Evolutionary conservation across 2,329 filamentous ascomycete species (phyloP).

Genomic region (Alternaria sp.): DNA sequence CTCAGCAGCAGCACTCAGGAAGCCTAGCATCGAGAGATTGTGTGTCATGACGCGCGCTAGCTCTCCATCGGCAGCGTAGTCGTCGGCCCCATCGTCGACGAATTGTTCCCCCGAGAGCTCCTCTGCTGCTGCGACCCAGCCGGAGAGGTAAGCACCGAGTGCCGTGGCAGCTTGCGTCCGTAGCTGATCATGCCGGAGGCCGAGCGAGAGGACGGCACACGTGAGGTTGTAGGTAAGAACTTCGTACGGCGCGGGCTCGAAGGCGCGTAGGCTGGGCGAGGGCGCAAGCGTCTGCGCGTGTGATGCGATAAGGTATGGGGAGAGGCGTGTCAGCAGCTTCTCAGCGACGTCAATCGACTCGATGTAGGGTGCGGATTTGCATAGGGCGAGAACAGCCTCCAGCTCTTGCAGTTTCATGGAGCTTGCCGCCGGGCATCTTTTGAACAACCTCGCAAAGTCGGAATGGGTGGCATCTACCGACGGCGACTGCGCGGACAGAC

Average conservation of each 20-base stretch:
- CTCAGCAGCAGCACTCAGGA: conserved; percentile 80
- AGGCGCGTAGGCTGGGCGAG: conserved; percentile 80
- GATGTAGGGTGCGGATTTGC: conserved; percentile 83
- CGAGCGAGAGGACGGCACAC: conserved; percentile 80
- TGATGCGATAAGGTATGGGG: conserved; percentile 84
- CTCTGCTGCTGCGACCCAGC: conserved; percentile 69
- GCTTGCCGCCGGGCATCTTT: conserved; percentile 38
- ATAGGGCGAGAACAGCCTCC: conserved; percentile 88
- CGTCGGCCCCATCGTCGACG: conserved; percentile 62
- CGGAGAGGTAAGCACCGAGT: conserved; percentile 74
- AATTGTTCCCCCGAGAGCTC: conserved; percentile 60
- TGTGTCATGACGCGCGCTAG: conserved; percentile 73
- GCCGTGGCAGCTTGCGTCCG: conserved; percentile 70
- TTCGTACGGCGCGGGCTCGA: conserved; percentile 90
- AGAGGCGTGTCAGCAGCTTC: conserved; percentile 77
- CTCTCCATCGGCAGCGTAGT: conserved; percentile 57
- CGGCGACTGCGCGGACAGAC: conserved; percentile 51
- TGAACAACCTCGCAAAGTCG: conserved; percentile 53
- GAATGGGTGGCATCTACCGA: conserved; percentile 32
- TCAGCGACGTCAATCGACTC: conserved; percentile 74
- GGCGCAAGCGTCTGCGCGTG: conserved; percentile 78
- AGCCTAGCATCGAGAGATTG: conserved; percentile 85
- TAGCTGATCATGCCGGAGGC: conserved; percentile 72
- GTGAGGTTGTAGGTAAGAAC: conserved; percentile 79
- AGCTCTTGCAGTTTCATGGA: conserved; percentile 80